phyloP scores from a whole-genome alignment of 129 eudicot genomes.

The Saposhnikovia divaricata region DNA sequence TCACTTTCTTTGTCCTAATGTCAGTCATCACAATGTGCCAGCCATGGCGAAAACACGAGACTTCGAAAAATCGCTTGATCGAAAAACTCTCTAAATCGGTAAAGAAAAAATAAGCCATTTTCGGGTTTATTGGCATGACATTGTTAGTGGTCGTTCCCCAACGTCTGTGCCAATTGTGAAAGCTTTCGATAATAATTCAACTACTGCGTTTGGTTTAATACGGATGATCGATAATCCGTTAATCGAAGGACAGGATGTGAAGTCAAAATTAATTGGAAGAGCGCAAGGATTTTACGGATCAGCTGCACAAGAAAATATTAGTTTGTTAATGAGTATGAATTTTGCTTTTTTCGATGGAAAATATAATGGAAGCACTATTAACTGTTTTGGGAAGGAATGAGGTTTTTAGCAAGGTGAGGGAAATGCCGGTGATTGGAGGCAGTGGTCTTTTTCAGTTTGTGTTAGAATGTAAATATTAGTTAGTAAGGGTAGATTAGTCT shows the following conservation, averaged over 20 bases:
- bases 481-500: no score
- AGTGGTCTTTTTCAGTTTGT: no score
- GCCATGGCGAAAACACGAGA: neutral
- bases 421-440: slow-evolving; percentile 10
- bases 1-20: neutral
- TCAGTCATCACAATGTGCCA: neutral
- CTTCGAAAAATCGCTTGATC: neutral
- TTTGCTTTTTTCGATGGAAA: slow-evolving; percentile 20
- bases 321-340: slow-evolving; percentile 24
- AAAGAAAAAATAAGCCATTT: slow-evolving; percentile 16
- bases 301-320: slow-evolving; percentile 13
- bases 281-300: slow-evolving; percentile 25
- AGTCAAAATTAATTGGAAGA: slow-evolving; percentile 19
- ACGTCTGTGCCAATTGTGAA: slow-evolving; percentile 3
- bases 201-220: slow-evolving; percentile 12
- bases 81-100: neutral
- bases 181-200: neutral
- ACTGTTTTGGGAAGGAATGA: slow-evolving; percentile 18
- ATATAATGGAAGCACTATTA: slow-evolving; percentile 27
- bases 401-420: slow-evolving; percentile 18
- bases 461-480: no score
- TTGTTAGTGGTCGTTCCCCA: slow-evolving; percentile 16
- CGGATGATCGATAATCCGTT: slow-evolving; percentile 24
- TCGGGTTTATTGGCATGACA: slow-evolving; percentile 24
- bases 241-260: slow-evolving; percentile 7